Evolutionary conservation across 345 rosid species (phyloP), one percentile per base, ranked within the genome.

Genomic region (Aquilaria sinensis): DNA sequence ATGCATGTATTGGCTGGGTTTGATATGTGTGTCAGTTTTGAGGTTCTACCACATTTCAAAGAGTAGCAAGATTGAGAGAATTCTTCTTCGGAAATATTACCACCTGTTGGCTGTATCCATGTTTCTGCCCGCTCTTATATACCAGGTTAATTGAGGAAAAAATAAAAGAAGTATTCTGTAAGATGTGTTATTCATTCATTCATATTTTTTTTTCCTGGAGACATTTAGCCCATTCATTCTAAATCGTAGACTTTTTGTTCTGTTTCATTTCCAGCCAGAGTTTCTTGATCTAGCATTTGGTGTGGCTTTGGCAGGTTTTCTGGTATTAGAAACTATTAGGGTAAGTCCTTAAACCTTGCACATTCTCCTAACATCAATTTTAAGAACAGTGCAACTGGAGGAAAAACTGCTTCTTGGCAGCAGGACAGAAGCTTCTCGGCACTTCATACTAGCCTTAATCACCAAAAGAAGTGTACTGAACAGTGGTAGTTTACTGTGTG

Each of bases 241-340:
- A 12, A 37, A 61, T 64, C 14, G 10, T 57, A 10, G 51, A 16
- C 64, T 67, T n/a, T 45, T 58, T 58, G 14, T 34, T 52, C 34
- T 53, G 23, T 57, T 57, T 58, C 65, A 46, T 68, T 83, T 54
- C 47, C 96, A 91, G 99, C 96, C 96, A 52, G 78, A 77, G 66
- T 89, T 95, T 89, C 96, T 95, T 60, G 86, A 87, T 79, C 90
- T 91, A 45, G 99, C 97, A 65, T 90, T 94, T 81, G 99, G 97
- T 67, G 97, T 78, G 53, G 96, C 99, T 50, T 75, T 94, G 81
- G 88, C 88, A 2, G 85, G 80, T 58, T 94, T 94, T 68, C 64
- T 91, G 81, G 76, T 74, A 23, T 60, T 94, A 64, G 99, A 94
- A 79, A 88, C 90, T 51, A 78, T 94, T 51, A 83, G 97, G 78